Conservation (phyloP, 768 basidiomycete species). For the Psilocybe cubensis region DNA sequence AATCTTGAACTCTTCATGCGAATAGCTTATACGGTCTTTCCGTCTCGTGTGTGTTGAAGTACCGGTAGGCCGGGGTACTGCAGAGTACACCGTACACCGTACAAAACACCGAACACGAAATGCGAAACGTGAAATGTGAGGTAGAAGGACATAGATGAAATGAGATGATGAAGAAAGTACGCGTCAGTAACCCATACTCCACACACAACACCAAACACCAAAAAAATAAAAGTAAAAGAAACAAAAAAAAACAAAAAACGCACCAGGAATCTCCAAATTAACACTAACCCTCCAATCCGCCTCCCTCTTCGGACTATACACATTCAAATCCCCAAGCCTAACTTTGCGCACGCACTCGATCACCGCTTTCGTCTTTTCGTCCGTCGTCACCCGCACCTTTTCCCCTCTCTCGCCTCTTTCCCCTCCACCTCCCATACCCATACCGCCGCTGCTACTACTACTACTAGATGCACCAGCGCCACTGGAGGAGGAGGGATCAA, state of each 20-base stretch:
- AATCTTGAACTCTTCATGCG: conserved; percentile 90
- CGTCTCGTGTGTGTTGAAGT: conserved; percentile 60
- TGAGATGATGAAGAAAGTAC: too few relatives aligned
- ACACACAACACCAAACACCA: not conserved
- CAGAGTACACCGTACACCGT: not conserved
- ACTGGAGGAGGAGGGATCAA: too few relatives aligned
- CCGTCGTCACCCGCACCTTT: conserved; percentile 84
- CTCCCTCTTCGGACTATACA: conserved; percentile 77
- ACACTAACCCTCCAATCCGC: conserved; percentile 96
- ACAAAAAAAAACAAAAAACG: conserved; percentile 26
- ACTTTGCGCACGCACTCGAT: conserved; percentile 77
- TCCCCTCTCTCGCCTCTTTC: conserved; percentile 39
- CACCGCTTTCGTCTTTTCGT: conserved; percentile 71
- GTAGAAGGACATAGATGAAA: too few relatives aligned
- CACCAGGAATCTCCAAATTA: conserved; percentile 88
- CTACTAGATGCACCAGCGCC: too few relatives aligned
- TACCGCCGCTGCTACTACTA: too few relatives aligned
- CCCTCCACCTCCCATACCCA: too few relatives aligned
- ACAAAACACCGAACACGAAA: conserved; percentile 1
- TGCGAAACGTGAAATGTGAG: too few relatives aligned
- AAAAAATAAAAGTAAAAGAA: not conserved
- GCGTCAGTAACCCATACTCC: too few relatives aligned
- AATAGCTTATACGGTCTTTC: conserved; percentile 93
- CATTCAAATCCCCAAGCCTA: conserved; percentile 85
- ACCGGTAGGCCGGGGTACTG: conserved; percentile 74